phyloP scores from a whole-genome alignment of 345 rosid genomes.

The Abelmoschus esculentus region DNA sequence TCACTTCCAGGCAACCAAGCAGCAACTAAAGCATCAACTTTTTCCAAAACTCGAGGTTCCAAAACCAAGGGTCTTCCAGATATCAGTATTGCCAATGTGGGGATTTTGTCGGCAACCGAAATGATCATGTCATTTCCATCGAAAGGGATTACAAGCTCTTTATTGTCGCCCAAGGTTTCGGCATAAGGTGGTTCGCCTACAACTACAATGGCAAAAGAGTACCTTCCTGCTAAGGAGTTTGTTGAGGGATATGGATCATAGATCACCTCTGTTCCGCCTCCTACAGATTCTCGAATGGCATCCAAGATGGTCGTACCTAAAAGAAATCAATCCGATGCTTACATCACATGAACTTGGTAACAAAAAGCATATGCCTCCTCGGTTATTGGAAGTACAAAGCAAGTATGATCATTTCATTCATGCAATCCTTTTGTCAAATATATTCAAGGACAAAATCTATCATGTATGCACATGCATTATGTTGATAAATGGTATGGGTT shows the following conservation, averaged over 20 bases:
- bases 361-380: not conserved
- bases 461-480: not conserved
- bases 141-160: conserved; percentile 49
- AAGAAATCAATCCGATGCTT: not conserved
- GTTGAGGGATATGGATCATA: conserved; percentile 53
- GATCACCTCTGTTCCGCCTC: conserved; percentile 55
- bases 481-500: not conserved
- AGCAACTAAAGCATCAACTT: conserved; percentile 56
- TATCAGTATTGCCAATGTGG: conserved; percentile 55
- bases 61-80: conserved; percentile 78
- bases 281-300: conserved; percentile 51
- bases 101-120: conserved; percentile 44
- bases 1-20: conserved; percentile 96
- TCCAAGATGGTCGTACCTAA: conserved; percentile 79
- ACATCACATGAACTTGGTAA: not conserved
- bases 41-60: conserved; percentile 43
- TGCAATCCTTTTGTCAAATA: not conserved
- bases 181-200: conserved; percentile 81
- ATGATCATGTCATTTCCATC: conserved; percentile 45
- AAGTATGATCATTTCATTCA: not conserved
- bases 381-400: not conserved
- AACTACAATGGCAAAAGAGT: conserved; percentile 58
- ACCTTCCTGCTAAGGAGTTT: conserved; percentile 34
- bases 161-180: conserved; percentile 54
- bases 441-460: not conserved